These are phyloP conservation scores for Lasiodiplodia gonubiensis DNA, from an alignment of 2,329 filamentous ascomycete species.

Conservation along the genomic window DNA sequence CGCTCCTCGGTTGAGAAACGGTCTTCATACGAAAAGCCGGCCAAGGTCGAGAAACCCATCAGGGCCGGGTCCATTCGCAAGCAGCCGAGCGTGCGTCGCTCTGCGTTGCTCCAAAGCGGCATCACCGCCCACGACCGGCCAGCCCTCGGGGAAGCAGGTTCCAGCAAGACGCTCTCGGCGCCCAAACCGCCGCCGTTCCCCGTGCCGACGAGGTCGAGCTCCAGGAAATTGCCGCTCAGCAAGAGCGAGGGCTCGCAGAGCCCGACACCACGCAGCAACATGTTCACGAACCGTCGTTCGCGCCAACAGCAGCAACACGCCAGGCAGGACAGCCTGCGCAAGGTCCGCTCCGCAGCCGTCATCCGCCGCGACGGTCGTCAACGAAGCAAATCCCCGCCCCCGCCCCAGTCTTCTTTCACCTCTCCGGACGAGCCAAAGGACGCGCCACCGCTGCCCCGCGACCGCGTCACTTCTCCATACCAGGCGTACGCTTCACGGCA, in stretches of 20 bases:
- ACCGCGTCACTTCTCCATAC: conserved; percentile 66
- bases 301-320: conserved; percentile 50
- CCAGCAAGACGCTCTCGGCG: conserved; percentile 43
- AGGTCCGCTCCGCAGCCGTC: conserved; percentile 81
- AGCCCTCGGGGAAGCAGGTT: conserved; percentile 60
- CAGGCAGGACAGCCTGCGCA: conserved; percentile 71
- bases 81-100: conserved; percentile 71
- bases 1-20: conserved; percentile 39
- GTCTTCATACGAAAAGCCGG: conserved; percentile 43
- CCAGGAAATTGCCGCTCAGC: conserved; percentile 71
- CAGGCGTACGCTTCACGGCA: conserved; percentile 50
- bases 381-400: conserved; percentile 61
- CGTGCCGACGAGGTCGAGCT: conserved; percentile 88
- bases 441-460: conserved; percentile 74
- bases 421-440: conserved; percentile 65
- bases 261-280: conserved; percentile 65
- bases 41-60: conserved; percentile 42
- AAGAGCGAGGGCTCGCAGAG: conserved; percentile 79
- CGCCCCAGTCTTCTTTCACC: conserved; percentile 15
- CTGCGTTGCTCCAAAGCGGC: conserved; percentile 80
- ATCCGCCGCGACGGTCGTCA: conserved; percentile 70
- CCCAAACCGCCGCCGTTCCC: conserved; percentile 76
- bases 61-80: conserved; percentile 39
- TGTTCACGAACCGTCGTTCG: conserved; percentile 47
- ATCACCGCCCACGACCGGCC: conserved; percentile 72